phyloP scores from a whole-genome alignment of 2,329 filamentous ascomycete species.

The Pezicula radicicola region DNA sequence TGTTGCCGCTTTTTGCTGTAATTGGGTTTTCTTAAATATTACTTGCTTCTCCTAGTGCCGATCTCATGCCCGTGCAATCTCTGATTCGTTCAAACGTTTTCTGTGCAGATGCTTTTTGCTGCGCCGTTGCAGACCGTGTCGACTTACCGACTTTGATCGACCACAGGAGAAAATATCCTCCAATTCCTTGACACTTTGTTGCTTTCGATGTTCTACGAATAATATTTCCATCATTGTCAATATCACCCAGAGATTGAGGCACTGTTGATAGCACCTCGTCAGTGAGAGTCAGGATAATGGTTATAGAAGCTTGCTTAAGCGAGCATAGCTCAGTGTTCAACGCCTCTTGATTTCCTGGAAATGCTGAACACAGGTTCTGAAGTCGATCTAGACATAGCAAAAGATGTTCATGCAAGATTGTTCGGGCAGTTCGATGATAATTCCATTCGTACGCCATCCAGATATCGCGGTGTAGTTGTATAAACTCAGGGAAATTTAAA shows the following conservation, averaged over 20 bases:
- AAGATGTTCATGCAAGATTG: conserved; percentile 34
- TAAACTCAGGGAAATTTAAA: conserved; percentile 6
- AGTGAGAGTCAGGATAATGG: conserved; percentile 26
- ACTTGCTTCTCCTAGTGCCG: conserved; percentile 25
- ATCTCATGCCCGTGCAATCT: conserved; percentile 37
- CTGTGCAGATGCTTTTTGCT: conserved; percentile 27
- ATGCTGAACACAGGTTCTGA: conserved; percentile 11
- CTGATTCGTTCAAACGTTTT: conserved; percentile 33
- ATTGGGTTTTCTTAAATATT: conserved; percentile 7
- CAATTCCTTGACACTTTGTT: conserved; percentile 29
- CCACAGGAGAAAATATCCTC: conserved; percentile 37
- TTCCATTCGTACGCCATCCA: conserved; percentile 41
- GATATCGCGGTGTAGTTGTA: conserved; percentile 34
- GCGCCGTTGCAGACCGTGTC: conserved; percentile 14
- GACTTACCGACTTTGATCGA: conserved; percentile 34
- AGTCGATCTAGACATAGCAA: conserved; percentile 21
- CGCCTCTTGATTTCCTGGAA: conserved; percentile 5
- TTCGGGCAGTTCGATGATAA: conserved; percentile 35
- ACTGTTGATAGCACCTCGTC: conserved; percentile 34
- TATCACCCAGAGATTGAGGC: conserved; percentile 34
- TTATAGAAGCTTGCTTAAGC: background rate
- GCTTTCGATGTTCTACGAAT: conserved; percentile 10
- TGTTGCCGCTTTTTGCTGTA: too few relatives aligned
- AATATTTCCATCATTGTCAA: conserved; percentile 19
- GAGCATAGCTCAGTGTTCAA: conserved; percentile 1